phyloP scores from a whole-genome alignment of 441 rosid genomes.

The Isatis lusitanica region DNA sequence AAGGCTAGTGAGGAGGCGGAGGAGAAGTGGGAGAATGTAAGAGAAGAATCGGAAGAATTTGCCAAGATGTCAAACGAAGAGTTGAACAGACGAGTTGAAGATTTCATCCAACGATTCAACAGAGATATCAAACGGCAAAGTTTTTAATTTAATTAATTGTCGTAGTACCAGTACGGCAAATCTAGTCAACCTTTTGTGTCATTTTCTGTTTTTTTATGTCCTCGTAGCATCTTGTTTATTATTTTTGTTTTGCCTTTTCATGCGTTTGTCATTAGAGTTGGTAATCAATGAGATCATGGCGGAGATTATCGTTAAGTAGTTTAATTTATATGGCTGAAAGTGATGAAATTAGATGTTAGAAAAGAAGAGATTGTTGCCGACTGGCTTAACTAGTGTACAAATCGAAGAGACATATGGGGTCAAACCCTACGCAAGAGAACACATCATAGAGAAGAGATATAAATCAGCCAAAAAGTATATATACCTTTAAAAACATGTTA shows the following conservation, averaged over 20 bases:
- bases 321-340: background rate
- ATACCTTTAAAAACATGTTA: too few species aligned
- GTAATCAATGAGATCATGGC: slow-evolving; percentile 19
- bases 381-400: background rate
- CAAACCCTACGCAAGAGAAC: too few species aligned
- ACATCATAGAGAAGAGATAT: too few species aligned
- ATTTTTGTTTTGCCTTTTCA: background rate
- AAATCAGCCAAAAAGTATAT: too few species aligned
- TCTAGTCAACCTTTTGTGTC: slow-evolving; percentile 6
- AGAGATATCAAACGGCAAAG: slow-evolving; percentile 52
- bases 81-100: slow-evolving; percentile 72
- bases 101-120: slow-evolving; percentile 58
- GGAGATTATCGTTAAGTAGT: background rate
- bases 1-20: slow-evolving; percentile 16
- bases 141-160: slow-evolving; percentile 4
- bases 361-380: background rate
- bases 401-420: too few species aligned
- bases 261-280: slow-evolving; percentile 26
- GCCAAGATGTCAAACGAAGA: slow-evolving; percentile 70
- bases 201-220: background rate
- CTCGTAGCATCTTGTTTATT: slow-evolving; percentile 1
- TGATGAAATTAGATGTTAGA: background rate
- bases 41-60: slow-evolving; percentile 51
- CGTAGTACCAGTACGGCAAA: background rate
- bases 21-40: slow-evolving; percentile 24